Conservation (phyloP, 345 rosid genomes). For the Garcia nutans region DNA sequence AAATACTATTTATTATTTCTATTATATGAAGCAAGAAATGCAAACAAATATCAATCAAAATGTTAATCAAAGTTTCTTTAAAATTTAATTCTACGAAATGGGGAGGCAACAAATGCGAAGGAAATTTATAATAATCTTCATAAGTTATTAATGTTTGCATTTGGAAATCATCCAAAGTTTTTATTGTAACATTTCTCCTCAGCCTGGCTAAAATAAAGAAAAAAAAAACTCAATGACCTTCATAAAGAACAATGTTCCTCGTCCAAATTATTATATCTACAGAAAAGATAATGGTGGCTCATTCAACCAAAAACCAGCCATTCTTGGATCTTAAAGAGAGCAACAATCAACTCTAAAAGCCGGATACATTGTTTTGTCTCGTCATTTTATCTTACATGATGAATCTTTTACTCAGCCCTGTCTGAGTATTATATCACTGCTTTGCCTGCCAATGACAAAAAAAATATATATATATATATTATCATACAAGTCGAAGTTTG, state of each 20-base stretch:
- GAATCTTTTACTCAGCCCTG: not conserved
- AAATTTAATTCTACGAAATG: too few relatives aligned
- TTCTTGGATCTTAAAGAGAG: not conserved
- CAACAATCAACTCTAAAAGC: not conserved
- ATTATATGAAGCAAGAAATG: not conserved
- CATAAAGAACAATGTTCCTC: not conserved
- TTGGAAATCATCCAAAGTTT: not conserved
- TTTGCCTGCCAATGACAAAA: conserved; percentile 20
- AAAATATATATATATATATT: not conserved
- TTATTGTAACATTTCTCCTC: not conserved
- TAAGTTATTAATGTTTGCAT: not conserved
- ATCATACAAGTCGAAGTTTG: too few relatives aligned
- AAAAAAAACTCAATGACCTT: not conserved
- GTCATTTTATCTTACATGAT: not conserved
- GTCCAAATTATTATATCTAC: not conserved
- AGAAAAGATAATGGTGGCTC: not conserved
- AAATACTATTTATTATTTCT: too few relatives aligned
- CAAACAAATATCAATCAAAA: not conserved
- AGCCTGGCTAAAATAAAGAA: not conserved
- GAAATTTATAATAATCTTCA: too few relatives aligned
- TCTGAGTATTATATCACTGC: conserved; percentile 10
- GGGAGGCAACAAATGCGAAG: too few relatives aligned
- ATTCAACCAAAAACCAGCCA: conserved; percentile 6
- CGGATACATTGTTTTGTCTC: not conserved
- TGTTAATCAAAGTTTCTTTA: too few relatives aligned